Base-by-base conservation (phyloP, 495 filamentous ascomycete genomes). In the Friedmanniomyces endolithicus region DNA sequence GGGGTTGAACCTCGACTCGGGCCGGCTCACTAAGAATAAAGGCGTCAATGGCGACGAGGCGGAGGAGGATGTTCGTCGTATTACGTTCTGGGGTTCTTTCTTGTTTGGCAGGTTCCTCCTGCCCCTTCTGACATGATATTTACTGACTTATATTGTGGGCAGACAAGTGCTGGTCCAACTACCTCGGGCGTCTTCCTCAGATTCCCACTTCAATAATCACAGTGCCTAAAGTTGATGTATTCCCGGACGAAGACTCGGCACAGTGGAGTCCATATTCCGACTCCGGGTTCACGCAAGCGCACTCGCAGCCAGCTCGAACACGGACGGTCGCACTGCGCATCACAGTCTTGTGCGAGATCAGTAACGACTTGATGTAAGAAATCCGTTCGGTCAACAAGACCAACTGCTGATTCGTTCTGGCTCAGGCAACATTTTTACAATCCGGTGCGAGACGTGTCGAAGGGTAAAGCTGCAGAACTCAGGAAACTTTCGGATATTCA, bases 11-110 rank as follows among this genome's bases (percentile, higher is more conserved):
- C 77, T 96, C n/a, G 84, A 96, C 67, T 77, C 83, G 1, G 77
- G 78, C 1, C 80, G 76, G 12, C 73, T 86, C 47, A 46, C 61
- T 24, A 72, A 67, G 2, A 70, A 68, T 51, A 74, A 79, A 29
- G 75, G 75, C 35, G 69, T 75, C 33, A 77, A 74, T 33, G 75
- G 90, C 22, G 81, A 78, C 48, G 90, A 95, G 47, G 77, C 85
- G 46, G 94, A 96, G 65, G 75, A 88, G 37, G 92, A 98, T 71
- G 89, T 87, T 9, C 75, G 92, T 40, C 75, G 87, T 31, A 83
- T 97, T 31, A 97, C 92, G 0, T 95, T 96, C 61, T 98, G 92
- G 92, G 92, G 92, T n/a, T 96, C 89, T 65, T 97, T 92, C 70
- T 71, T 95, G 23, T 94, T 98, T 65, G 92, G 27, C 9, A 3